These are phyloP conservation scores for Pleurotus djamor DNA, from an alignment of 768 basidiomycete species.

Conservation along the genomic window DNA sequence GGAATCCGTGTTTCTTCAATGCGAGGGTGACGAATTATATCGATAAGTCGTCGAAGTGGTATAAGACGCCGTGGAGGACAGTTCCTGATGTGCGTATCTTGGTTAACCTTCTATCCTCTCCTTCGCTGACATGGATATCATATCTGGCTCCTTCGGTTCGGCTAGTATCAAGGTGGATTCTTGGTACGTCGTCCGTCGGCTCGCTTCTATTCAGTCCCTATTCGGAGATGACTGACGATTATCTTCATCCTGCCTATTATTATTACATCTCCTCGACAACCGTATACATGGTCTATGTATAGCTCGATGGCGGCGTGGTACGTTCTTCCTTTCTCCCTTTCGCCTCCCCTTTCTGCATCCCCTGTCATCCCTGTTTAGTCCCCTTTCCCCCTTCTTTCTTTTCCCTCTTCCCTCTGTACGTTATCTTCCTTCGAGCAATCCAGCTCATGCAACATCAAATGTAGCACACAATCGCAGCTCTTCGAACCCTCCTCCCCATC, in stretches of 20 bases:
- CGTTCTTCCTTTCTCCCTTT: conserved; percentile 21
- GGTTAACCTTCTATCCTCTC: neutral
- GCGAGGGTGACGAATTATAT: conserved; percentile 50
- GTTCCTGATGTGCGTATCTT: conserved; percentile 64
- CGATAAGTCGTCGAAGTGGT: conserved; percentile 67
- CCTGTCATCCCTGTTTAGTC: neutral
- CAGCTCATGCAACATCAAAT: too few species aligned
- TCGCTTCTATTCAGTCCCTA: neutral
- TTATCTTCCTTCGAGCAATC: too few species aligned
- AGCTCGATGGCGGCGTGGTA: conserved; percentile 82
- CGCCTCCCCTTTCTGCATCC: neutral
- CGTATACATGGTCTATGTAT: conserved; percentile 5
- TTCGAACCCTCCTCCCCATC: conserved; percentile 57
- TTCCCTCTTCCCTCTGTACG: neutral
- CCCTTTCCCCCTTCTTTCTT: conserved; percentile 7
- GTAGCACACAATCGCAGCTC: conserved; percentile 65
- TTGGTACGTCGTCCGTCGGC: conserved; percentile 44
- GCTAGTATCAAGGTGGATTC: conserved; percentile 79
- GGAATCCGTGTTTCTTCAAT: conserved; percentile 68
- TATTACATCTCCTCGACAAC: neutral
- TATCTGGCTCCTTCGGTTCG: neutral
- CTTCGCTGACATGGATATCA: neutral
- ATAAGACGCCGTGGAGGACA: conserved; percentile 83
- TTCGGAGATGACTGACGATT: too few species aligned
- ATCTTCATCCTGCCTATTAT: too few species aligned